Percentiles rank a stretch among this genome's conserved stretches.
Evolutionary conservation across 371 early-diverging fungal genomes (phyloP).

Genomic region (Apophysomyces sp.): DNA sequence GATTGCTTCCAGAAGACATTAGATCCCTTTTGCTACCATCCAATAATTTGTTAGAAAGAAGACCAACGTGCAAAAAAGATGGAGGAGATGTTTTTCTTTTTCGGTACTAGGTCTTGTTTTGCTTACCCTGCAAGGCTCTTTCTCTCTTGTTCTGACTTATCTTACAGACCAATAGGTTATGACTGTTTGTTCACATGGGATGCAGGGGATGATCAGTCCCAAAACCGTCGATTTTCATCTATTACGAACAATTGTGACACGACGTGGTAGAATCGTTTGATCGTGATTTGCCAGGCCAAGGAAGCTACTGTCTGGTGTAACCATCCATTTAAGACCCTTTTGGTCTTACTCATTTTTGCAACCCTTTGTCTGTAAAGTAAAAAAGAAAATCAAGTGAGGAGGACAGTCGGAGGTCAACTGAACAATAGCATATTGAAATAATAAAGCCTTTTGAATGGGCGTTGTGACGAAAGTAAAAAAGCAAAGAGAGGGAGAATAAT

Average conservation of each 20-base stretch:
- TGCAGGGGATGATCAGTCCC: not conserved
- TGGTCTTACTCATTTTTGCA: not conserved
- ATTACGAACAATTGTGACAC: not conserved
- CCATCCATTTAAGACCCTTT: constrained; percentile 1
- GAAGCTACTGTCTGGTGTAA: not conserved
- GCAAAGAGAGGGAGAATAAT: not conserved
- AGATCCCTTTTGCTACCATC: not conserved
- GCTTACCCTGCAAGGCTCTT: too few relatives aligned
- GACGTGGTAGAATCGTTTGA: not conserved
- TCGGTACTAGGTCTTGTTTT: not conserved
- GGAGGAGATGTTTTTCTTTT: not conserved
- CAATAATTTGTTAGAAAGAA: not conserved
- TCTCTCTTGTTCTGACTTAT: not conserved
- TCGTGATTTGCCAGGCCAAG: not conserved
- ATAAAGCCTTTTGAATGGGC: not conserved
- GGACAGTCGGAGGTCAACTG: not conserved
- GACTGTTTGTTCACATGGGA: not conserved
- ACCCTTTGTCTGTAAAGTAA: not conserved
- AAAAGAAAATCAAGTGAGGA: not conserved
- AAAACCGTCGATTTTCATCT: not conserved
- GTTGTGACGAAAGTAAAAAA: not conserved
- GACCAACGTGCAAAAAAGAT: not conserved
- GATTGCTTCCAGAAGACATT: not conserved
- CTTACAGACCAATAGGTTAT: not conserved
- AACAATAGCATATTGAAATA: not conserved